Evolutionary conservation across 2,329 filamentous ascomycete species (phyloP).

Genomic region (Fusarium robinianum): DNA sequence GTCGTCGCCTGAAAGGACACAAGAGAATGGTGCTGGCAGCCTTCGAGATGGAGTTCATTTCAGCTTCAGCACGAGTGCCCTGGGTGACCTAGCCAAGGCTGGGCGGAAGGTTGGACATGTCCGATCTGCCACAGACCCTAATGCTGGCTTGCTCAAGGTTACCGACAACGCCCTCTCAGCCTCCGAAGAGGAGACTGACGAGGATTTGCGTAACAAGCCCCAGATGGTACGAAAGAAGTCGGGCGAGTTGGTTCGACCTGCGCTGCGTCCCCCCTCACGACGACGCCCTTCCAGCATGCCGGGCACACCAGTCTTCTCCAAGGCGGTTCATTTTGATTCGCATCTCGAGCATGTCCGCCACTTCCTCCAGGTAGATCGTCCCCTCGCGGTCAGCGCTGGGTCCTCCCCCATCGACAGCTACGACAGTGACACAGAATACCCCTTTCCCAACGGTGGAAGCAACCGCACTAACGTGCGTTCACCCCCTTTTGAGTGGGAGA

Average conservation of each 20-base stretch:
- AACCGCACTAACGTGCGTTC: slow-evolving; percentile 44
- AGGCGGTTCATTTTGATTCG: slow-evolving; percentile 98
- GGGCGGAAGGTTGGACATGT: slow-evolving; percentile 53
- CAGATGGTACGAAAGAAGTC: slow-evolving; percentile 98
- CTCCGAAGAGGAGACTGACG: slow-evolving; percentile 67
- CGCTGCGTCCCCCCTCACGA: slow-evolving; percentile 77
- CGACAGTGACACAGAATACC: slow-evolving; percentile 87
- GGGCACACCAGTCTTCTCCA: slow-evolving; percentile 92
- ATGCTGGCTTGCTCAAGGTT: slow-evolving; percentile 52
- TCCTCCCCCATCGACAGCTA: slow-evolving; percentile 90
- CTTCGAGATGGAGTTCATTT: slow-evolving; percentile 47
- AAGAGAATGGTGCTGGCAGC: slow-evolving; percentile 56
- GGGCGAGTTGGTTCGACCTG: slow-evolving; percentile 91
- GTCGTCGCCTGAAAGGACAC: slow-evolving; percentile 53
- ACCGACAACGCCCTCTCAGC: slow-evolving; percentile 54
- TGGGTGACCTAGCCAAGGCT: slow-evolving; percentile 48
- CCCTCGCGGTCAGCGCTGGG: slow-evolving; percentile 92
- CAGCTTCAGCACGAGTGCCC: slow-evolving; percentile 53
- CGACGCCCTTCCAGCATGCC: slow-evolving; percentile 94
- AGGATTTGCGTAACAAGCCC: slow-evolving; percentile 70
- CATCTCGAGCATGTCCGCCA: slow-evolving; percentile 95
- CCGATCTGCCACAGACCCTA: slow-evolving; percentile 61
- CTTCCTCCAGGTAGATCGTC: slow-evolving; percentile 91
- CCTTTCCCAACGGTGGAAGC: slow-evolving; percentile 70
- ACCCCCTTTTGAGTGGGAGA: slow-evolving; percentile 81